Evolutionary conservation across 108 stramenopile species (phyloP), one percentile per base, ranked within the genome.

Genomic region (Pseudonitzschia multistriata): DNA sequence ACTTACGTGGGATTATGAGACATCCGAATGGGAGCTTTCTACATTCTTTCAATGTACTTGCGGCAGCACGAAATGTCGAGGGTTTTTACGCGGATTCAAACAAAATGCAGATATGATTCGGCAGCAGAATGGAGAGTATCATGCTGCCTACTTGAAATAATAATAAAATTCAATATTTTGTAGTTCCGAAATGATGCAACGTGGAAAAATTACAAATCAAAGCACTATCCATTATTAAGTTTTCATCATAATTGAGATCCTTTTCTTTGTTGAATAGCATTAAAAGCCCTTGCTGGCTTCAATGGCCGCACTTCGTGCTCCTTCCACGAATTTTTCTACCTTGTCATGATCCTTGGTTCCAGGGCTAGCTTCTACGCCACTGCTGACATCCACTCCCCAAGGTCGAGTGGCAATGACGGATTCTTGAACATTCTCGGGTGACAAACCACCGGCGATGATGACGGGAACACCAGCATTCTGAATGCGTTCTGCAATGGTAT

Each of bases 361-460:
- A 19, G 95, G 92, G 49, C 62, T 69, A 3, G 78, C 85, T 79
- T 98, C 97, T 2, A 97, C 96, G 2, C 97, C 97, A 53, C 92
- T 92, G 35, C 93, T 92, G 29, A 97, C 97, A 79, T 98, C 97
- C 19, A 98, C 82, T 37, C 97, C 96, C 85, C 92, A 98, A 27
- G 95, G 89, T 30, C 89, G 73, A 13, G 88, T 86, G 3, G 66
- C 70, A 3, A 67, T 34, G 10, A 97, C 90, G 49, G 88, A 91
- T 28, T 89, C 89, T 5, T 61, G 78, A 49, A 96, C 89, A 72
- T 96, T 97, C 5, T 92, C 92, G 19, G 95, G 86, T 6, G 73
- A 82, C 55, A 99, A 78, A 17, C 98, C 98, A 34, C 98, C 98
- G 4, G 98, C 98, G 60, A 99, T 91, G 24, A 99, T 93, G n/a